Conservation (phyloP, 768 basidiomycete species). For the Suillus hirtellus region DNA sequence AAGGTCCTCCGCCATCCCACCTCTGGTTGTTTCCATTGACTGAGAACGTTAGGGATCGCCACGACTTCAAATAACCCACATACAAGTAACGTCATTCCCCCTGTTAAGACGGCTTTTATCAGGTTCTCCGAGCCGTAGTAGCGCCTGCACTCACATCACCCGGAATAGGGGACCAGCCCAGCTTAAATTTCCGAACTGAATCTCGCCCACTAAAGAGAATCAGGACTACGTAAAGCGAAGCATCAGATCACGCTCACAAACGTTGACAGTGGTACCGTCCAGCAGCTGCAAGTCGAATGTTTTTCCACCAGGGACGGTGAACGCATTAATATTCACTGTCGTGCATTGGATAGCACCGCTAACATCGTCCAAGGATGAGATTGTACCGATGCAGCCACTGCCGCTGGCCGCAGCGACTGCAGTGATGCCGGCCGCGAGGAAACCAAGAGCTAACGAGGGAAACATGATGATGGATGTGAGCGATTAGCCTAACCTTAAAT, state of each 20-base stretch:
- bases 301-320: slow-evolving; percentile 57
- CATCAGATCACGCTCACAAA: slow-evolving; percentile 42
- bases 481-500: not conserved
- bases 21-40: slow-evolving; percentile 43
- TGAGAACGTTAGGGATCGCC: slow-evolving; percentile 8
- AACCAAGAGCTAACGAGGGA: slow-evolving; percentile 13
- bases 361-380: slow-evolving; percentile 54
- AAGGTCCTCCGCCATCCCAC: slow-evolving; percentile 45
- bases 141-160: slow-evolving; percentile 38
- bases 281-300: slow-evolving; percentile 48
- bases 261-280: slow-evolving; percentile 54
- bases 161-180: slow-evolving; percentile 59
- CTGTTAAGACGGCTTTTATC: slow-evolving; percentile 26
- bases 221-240: not conserved
- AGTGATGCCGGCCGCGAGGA: slow-evolving; percentile 20
- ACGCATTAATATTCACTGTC: slow-evolving; percentile 55
- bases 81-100: slow-evolving; percentile 51
- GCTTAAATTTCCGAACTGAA: slow-evolving; percentile 51
- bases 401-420: slow-evolving; percentile 18
- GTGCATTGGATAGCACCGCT: slow-evolving; percentile 52
- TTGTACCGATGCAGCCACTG: slow-evolving; percentile 48
- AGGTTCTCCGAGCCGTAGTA: not conserved
- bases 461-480: slow-evolving; percentile 12
- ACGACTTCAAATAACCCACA: slow-evolving; percentile 14
- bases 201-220: slow-evolving; percentile 49